Evolutionary conservation across 257 asterid genomes (phyloP).

Genomic region (Solanum chilense): DNA sequence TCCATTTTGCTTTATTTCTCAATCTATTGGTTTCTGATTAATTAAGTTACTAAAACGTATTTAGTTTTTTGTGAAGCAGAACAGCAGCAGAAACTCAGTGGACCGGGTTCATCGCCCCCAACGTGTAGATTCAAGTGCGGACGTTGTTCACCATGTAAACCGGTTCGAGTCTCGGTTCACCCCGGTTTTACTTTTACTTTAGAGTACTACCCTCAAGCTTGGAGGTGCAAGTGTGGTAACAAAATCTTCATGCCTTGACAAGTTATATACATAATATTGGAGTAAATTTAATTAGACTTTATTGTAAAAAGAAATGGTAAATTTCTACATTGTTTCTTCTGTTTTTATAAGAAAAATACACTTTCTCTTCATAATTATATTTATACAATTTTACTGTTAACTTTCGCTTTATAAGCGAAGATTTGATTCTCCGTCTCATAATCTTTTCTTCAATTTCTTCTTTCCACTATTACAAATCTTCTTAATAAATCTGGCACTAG

Average conservation of each 20-base stretch:
- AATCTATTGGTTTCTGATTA: not conserved
- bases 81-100: not conserved
- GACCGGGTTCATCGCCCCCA: slow-evolving; percentile 2
- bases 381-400: no score
- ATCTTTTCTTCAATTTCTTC: no score
- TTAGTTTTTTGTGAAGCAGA: not conserved
- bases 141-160: not conserved
- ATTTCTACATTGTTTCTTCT: not conserved
- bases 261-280: not conserved
- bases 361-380: no score
- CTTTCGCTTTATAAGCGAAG: no score
- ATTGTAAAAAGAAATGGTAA: not conserved
- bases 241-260: slow-evolving; percentile 19
- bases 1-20: not conserved
- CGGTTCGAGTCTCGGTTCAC: not conserved
- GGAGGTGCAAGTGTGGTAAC: slow-evolving; percentile 28
- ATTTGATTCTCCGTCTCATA: not conserved
- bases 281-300: not conserved
- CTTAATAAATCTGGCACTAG: not conserved
- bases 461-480: not conserved
- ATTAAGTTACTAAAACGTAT: not conserved
- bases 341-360: not conserved
- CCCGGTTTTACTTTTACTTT: not conserved
- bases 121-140: slow-evolving; percentile 1
- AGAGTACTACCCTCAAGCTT: slow-evolving; percentile 26